Percentiles rank a stretch among this genome's conserved stretches.
Conservation (phyloP, 371 early-diverging fungal species). For the Mortierella sp. region DNA sequence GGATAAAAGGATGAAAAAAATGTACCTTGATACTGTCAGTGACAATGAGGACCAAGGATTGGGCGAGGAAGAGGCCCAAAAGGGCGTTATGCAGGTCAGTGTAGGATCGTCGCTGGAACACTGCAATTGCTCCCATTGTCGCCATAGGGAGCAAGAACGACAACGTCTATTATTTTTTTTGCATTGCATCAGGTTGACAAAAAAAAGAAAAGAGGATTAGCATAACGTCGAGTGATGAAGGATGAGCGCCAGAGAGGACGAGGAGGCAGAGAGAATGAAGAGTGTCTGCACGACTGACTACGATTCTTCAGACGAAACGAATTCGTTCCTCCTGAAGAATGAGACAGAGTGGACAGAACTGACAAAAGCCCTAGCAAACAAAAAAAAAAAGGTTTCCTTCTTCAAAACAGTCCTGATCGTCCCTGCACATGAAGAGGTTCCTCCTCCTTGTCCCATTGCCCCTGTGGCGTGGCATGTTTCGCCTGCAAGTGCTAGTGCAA, state of each 20-base stretch:
- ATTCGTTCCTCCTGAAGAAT: too few relatives aligned
- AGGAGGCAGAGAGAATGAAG: too few relatives aligned
- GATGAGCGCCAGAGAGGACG: not conserved
- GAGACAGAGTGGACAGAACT: too few relatives aligned
- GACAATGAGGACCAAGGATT: conserved; percentile 76
- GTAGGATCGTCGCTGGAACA: conserved; percentile 64
- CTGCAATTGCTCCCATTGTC: conserved; percentile 62
- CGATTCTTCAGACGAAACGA: too few relatives aligned
- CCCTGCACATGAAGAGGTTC: not conserved
- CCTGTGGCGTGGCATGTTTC: too few relatives aligned
- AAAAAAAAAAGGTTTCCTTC: too few relatives aligned
- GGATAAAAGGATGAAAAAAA: not conserved
- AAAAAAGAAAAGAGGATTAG: not conserved
- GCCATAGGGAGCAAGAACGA: conserved; percentile 68
- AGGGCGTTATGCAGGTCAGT: conserved; percentile 71
- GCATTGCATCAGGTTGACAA: not conserved
- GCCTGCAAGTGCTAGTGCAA: too few relatives aligned
- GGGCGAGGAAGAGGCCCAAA: conserved; percentile 67
- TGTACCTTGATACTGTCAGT: conserved; percentile 82
- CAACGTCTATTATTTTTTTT: conserved; percentile 38
- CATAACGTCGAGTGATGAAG: not conserved
- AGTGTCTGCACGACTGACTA: too few relatives aligned
- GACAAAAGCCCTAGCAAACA: too few relatives aligned
- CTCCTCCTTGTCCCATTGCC: too few relatives aligned
- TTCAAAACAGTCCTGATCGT: too few relatives aligned